Evolutionary conservation across 805 yeast species (phyloP).

Genomic region (Monosporozyma aquatica): DNA sequence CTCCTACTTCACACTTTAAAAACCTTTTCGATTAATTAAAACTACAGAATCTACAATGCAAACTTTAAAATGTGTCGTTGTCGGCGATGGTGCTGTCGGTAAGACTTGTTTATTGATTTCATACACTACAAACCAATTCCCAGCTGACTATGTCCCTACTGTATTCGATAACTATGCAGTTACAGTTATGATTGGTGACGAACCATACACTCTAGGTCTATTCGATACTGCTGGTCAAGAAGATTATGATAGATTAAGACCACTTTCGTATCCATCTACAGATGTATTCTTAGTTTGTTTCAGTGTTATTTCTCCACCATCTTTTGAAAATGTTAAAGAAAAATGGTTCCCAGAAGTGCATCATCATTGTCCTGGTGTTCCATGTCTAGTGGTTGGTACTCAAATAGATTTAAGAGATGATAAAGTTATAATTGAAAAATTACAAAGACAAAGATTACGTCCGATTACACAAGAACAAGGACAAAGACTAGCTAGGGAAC

Average conservation of each 20-base stretch:
- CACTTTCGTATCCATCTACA: constrained; percentile 92
- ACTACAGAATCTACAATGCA: constrained; percentile 36
- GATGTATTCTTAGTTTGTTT: constrained; percentile 95
- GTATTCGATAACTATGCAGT: constrained; percentile 94
- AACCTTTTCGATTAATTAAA: too few relatives aligned
- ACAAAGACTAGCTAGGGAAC: constrained; percentile 84
- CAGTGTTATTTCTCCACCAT: constrained; percentile 93
- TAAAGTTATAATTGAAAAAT: constrained; percentile 79
- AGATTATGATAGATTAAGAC: constrained; percentile 96
- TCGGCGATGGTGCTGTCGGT: constrained; percentile 99
- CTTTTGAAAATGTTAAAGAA: constrained; percentile 94
- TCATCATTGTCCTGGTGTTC: constrained; percentile 97
- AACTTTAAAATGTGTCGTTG: constrained; percentile 87
- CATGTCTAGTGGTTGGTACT: constrained; percentile 93
- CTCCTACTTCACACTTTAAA: too few relatives aligned
- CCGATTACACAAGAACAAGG: constrained; percentile 74
- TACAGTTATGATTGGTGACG: constrained; percentile 93
- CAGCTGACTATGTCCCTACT: constrained; percentile 98
- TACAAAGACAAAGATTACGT: constrained; percentile 75
- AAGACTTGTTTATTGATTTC: constrained; percentile 93
- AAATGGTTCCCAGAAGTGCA: constrained; percentile 99
- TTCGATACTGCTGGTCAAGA: constrained; percentile 99
- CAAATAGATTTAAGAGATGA: constrained; percentile 93
- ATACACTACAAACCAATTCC: constrained; percentile 93
- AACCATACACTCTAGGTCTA: constrained; percentile 93